Evolutionary conservation across 495 filamentous ascomycete species (phyloP).

Genomic region (Aspergillus saccharolyticus): DNA sequence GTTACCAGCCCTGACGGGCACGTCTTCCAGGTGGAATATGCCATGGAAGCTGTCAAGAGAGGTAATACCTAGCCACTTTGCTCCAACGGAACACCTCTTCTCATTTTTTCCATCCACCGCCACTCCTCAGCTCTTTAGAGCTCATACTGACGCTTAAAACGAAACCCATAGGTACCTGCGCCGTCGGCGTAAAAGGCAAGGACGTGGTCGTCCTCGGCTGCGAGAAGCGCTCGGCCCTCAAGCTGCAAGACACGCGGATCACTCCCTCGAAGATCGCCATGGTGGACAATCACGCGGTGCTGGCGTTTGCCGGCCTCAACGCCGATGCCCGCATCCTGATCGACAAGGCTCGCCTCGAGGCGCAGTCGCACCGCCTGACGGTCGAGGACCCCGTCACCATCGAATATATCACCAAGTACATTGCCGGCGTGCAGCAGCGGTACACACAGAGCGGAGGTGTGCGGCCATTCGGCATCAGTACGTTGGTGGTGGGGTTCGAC

Average conservation of each 20-base stretch:
- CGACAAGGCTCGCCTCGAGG: slow-evolving; percentile 94
- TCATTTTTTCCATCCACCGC: not conserved
- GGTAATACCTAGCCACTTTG: slow-evolving; percentile 49
- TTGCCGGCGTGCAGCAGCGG: slow-evolving; percentile 93
- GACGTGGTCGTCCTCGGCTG: slow-evolving; percentile 94
- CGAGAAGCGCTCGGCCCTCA: slow-evolving; percentile 98
- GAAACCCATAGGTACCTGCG: slow-evolving; percentile 72
- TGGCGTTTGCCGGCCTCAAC: slow-evolving; percentile 95
- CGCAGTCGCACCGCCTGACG: slow-evolving; percentile 95
- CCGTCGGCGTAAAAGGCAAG: slow-evolving; percentile 92
- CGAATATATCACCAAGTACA: slow-evolving; percentile 98
- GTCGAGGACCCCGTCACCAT: slow-evolving; percentile 96
- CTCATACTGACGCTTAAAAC: not conserved
- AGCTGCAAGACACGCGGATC: slow-evolving; percentile 98
- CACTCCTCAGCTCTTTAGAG: not conserved
- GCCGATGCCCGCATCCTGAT: slow-evolving; percentile 96
- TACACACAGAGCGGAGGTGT: slow-evolving; percentile 99
- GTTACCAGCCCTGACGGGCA: slow-evolving; percentile 85
- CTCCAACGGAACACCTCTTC: not conserved
- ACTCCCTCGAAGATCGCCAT: slow-evolving; percentile 96
- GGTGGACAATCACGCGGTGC: slow-evolving; percentile 90
- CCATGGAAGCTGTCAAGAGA: slow-evolving; percentile 96
- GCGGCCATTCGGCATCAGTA: slow-evolving; percentile 94
- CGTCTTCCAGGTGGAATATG: slow-evolving; percentile 99
- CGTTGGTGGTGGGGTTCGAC: slow-evolving; percentile 95